Conservation (phyloP, 208 protist species). For the Acanthamoeba castellanii region DNA sequence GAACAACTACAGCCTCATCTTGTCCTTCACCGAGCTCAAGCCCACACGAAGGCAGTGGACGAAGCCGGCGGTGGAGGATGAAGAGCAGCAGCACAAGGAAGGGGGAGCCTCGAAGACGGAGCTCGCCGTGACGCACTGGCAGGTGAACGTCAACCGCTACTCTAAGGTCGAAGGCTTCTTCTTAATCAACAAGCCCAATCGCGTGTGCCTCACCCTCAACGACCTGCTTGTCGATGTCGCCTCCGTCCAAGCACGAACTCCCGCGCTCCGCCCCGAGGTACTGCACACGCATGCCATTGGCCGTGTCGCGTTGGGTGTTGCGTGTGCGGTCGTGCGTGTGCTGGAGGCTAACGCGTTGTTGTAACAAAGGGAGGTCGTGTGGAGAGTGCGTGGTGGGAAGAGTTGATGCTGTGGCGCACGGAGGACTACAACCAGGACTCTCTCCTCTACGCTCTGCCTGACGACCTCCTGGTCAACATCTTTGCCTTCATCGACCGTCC, state of each 20-base stretch:
- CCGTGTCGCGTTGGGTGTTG: background rate
- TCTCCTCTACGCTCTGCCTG: background rate
- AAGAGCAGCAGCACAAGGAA: background rate
- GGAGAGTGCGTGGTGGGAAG: constrained; percentile 21
- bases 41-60: background rate
- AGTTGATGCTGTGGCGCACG: background rate
- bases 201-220: background rate
- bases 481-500: background rate
- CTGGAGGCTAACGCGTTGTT: background rate
- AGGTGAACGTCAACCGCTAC: constrained; percentile 59
- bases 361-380: background rate
- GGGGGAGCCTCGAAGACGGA: background rate
- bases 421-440: background rate
- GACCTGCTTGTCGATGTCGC: background rate
- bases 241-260: background rate
- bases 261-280: background rate
- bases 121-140: background rate
- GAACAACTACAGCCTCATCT: constrained; percentile 48
- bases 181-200: constrained; percentile 5
- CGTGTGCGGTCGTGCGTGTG: background rate
- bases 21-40: background rate
- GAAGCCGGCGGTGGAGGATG: background rate
- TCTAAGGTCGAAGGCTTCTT: constrained; percentile 24
- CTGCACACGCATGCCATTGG: background rate
- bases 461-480: background rate